A percentile compares a stretch with the other conserved stretches of the same genome.
Evolutionary conservation across 495 filamentous ascomycete species (phyloP).

Genomic region (Lasiosphaeris hirsuta): DNA sequence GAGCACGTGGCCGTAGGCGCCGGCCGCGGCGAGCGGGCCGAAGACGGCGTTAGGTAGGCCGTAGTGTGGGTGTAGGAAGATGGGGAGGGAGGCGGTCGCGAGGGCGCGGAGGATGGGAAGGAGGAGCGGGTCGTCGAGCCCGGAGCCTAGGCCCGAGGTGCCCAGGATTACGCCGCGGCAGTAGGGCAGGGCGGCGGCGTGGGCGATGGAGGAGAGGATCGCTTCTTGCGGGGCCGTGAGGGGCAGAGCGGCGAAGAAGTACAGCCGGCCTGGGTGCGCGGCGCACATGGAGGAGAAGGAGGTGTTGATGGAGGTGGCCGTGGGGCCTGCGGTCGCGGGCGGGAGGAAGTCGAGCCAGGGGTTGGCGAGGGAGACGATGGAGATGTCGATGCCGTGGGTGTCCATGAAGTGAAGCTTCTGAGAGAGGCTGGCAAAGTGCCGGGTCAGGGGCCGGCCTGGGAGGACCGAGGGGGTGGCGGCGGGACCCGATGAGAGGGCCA

Average conservation of each 20-base stretch:
- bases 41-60: conserved; percentile 78
- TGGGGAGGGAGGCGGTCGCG: conserved; percentile 55
- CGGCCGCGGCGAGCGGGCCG: conserved; percentile 55
- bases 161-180: conserved; percentile 86
- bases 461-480: conserved; percentile 32
- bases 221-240: conserved; percentile 61
- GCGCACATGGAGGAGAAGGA: conserved; percentile 69
- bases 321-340: conserved; percentile 54
- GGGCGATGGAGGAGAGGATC: conserved; percentile 61
- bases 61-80: conserved; percentile 94
- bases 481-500: conserved; percentile 26
- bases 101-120: conserved; percentile 69
- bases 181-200: conserved; percentile 58
- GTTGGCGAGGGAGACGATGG: conserved; percentile 87
- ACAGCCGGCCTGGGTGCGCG: conserved; percentile 58
- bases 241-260: conserved; percentile 78
- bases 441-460: conserved; percentile 70
- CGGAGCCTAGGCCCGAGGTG: conserved; percentile 74
- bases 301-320: conserved; percentile 68
- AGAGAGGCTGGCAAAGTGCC: conserved; percentile 65
- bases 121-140: conserved; percentile 74
- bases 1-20: conserved; percentile 83
- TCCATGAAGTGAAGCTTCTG: conserved; percentile 87
- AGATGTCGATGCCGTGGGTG: conserved; percentile 72
- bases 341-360: conserved; percentile 92